A percentile compares a stretch with the other conserved stretches of the same genome.
These are phyloP conservation scores for Fusarium pseudonygamai DNA, from an alignment of 2,329 filamentous ascomycete species.

Conservation along the genomic window DNA sequence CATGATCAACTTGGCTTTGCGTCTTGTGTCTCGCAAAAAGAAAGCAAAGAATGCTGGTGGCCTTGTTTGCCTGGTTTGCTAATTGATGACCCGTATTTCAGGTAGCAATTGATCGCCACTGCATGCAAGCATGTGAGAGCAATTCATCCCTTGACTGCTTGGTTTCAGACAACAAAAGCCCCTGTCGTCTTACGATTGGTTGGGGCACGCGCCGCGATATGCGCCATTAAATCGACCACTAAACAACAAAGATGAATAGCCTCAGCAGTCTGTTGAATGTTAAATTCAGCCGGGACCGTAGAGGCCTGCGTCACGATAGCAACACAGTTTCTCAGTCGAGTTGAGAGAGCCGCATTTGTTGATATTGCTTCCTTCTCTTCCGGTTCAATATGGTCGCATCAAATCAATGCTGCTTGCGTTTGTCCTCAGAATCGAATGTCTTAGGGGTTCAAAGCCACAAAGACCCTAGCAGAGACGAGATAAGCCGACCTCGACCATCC, in stretches of 20 bases:
- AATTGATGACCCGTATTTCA: background rate
- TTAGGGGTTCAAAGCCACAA: constrained; percentile 23
- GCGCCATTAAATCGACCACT: constrained; percentile 27
- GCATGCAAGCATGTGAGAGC: constrained; percentile 25
- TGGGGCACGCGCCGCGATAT: constrained; percentile 17
- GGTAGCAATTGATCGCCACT: constrained; percentile 23
- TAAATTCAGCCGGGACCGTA: constrained; percentile 8
- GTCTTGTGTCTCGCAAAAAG: background rate
- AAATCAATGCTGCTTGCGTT: constrained; percentile 19
- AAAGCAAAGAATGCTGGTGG: constrained; percentile 13
- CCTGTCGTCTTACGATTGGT: constrained; percentile 20
- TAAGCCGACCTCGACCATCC: constrained; percentile 22
- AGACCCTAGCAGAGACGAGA: constrained; percentile 26
- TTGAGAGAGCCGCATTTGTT: background rate
- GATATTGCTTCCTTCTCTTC: background rate
- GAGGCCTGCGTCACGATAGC: background rate
- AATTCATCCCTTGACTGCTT: background rate
- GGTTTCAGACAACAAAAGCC: constrained; percentile 21
- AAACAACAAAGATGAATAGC: constrained; percentile 2
- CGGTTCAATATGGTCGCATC: background rate
- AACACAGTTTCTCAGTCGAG: background rate
- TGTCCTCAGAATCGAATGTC: constrained; percentile 10
- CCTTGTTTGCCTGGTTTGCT: background rate
- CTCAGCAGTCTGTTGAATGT: background rate
- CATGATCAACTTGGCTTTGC: background rate